Conservation (phyloP, 371 early-diverging fungal genomes). For the Mortierella polycephala region DNA sequence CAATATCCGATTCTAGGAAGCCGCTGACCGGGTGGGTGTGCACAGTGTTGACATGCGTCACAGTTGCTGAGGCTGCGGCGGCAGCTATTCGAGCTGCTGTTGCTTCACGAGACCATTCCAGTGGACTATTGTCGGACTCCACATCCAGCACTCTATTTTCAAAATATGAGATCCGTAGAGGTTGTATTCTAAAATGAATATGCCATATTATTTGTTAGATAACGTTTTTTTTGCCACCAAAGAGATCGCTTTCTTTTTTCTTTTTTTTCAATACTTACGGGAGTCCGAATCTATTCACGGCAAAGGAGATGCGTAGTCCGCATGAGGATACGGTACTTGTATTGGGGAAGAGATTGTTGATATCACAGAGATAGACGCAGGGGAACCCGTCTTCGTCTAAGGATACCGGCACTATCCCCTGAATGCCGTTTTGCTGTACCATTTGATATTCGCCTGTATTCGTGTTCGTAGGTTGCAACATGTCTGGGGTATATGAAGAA, state of each 20-base stretch:
- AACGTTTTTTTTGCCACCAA: background rate
- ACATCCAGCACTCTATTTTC: slow-evolving; percentile 46
- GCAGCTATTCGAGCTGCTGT: slow-evolving; percentile 28
- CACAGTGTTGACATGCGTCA: slow-evolving; percentile 26
- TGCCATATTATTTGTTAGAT: background rate
- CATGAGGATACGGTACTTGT: slow-evolving; percentile 27
- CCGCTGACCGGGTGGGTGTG: slow-evolving; percentile 26
- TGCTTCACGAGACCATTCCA: slow-evolving; percentile 38
- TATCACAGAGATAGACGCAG: slow-evolving; percentile 36
- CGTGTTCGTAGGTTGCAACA: background rate
- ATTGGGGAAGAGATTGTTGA: slow-evolving; percentile 35
- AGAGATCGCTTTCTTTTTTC: background rate
- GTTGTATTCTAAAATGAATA: slow-evolving; percentile 24
- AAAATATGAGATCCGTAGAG: slow-evolving; percentile 42
- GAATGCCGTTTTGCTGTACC: slow-evolving; percentile 28
- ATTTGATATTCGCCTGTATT: slow-evolving; percentile 35
- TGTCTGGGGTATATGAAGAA: background rate
- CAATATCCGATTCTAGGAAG: slow-evolving; percentile 6
- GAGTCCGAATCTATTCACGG: background rate
- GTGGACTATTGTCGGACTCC: slow-evolving; percentile 21
- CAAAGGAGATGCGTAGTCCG: slow-evolving; percentile 35
- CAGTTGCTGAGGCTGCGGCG: slow-evolving; percentile 15
- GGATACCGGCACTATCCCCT: slow-evolving; percentile 28
- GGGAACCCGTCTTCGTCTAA: slow-evolving; percentile 38
- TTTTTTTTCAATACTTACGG: slow-evolving; percentile 20